Conservation (phyloP, 805 yeast genomes). For the Hanseniaspora osmophila region DNA sequence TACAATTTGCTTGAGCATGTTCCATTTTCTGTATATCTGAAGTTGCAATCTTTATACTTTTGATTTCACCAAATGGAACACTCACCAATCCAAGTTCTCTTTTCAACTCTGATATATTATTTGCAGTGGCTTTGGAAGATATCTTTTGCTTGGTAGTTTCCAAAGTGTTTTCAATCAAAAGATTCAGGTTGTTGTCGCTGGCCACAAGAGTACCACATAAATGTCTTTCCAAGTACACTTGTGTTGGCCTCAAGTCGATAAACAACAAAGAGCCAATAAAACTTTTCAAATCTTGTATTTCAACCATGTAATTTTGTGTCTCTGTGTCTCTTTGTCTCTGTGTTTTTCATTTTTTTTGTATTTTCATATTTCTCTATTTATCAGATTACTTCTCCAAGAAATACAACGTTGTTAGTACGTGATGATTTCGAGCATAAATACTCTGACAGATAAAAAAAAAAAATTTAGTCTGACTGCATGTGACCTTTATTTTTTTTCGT, state of each 20-base stretch:
- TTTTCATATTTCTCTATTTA: no score
- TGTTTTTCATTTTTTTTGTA: no score
- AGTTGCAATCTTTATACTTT: slow-evolving; percentile 12
- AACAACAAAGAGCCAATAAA: slow-evolving; percentile 22
- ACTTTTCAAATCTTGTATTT: slow-evolving; percentile 11
- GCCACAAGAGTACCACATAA: slow-evolving; percentile 29
- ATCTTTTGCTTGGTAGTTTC: slow-evolving; percentile 13
- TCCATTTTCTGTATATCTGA: slow-evolving; percentile 13
- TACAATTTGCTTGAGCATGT: no score
- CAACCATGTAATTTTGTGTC: slow-evolving; percentile 6
- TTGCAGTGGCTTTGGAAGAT: neutral
- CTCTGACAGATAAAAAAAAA: no score
- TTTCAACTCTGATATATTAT: slow-evolving; percentile 5
- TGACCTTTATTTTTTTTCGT: no score
- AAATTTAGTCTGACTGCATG: no score
- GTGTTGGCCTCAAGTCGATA: slow-evolving; percentile 20
- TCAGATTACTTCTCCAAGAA: no score
- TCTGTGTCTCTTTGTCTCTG: neutral
- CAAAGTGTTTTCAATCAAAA: slow-evolving; percentile 26
- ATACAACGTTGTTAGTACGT: no score
- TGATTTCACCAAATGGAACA: slow-evolving; percentile 30
- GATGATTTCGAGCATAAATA: no score
- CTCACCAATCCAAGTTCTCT: slow-evolving; percentile 42
- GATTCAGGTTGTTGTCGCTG: slow-evolving; percentile 29
- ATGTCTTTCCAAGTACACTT: slow-evolving; percentile 21